phyloP scores from a whole-genome alignment of 805 yeast species.

The Wickerhamomyces canadensis region DNA sequence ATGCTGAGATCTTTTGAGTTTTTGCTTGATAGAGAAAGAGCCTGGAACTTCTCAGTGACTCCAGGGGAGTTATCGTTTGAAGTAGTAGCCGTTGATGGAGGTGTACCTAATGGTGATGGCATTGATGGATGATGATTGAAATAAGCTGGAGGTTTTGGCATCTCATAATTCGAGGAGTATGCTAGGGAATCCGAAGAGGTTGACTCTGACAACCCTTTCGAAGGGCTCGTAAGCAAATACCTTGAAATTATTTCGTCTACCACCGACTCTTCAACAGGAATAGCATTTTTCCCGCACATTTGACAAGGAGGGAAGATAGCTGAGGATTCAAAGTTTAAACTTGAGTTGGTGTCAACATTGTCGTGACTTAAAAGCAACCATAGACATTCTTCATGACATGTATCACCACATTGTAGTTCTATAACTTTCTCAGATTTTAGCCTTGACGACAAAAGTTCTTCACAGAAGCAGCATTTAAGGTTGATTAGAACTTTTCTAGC shows the following conservation, averaged over 20 bases:
- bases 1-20: slow-evolving; percentile 24
- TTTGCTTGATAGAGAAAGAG: slow-evolving; percentile 16
- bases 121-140: background rate
- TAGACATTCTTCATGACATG: slow-evolving; percentile 42
- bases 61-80: background rate
- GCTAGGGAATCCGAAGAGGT: slow-evolving; percentile 5
- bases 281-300: slow-evolving; percentile 14
- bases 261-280: slow-evolving; percentile 18
- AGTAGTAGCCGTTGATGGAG: background rate
- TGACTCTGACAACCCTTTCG: background rate
- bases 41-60: slow-evolving; percentile 6
- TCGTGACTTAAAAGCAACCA: slow-evolving; percentile 17
- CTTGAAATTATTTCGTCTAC: slow-evolving; percentile 18
- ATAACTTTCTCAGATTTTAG: slow-evolving; percentile 32
- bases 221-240: slow-evolving; percentile 11
- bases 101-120: slow-evolving; percentile 1
- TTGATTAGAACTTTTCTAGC: slow-evolving; percentile 15
- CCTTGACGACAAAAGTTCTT: slow-evolving; percentile 33
- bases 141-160: background rate
- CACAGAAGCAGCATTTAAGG: slow-evolving; percentile 37
- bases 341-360: background rate
- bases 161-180: slow-evolving; percentile 8
- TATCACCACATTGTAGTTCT: slow-evolving; percentile 38
- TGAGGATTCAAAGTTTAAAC: slow-evolving; percentile 6
- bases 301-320: slow-evolving; percentile 21